Evolutionary conservation across 805 yeast species (phyloP).

Genomic region (Kregervanrija pseudodelftensis): DNA sequence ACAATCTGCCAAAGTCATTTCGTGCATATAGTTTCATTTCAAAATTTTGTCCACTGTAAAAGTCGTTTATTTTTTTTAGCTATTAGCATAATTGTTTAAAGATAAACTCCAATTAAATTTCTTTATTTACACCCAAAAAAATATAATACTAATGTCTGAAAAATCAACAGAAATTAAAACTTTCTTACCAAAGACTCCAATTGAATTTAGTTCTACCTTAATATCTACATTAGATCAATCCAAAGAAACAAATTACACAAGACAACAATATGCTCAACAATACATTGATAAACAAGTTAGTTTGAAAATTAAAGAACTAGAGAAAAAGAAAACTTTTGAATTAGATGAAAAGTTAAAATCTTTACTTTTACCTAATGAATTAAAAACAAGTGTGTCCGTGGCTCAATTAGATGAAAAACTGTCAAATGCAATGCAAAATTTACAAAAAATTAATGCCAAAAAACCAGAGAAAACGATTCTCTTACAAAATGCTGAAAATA

Average conservation of each 20-base stretch:
- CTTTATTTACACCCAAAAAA: too few relatives aligned
- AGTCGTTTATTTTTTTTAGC: too few relatives aligned
- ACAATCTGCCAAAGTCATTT: too few relatives aligned
- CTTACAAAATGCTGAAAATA: conserved; percentile 38
- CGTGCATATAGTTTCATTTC: too few relatives aligned
- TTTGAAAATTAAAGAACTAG: conserved; percentile 47
- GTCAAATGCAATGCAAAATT: conserved; percentile 28
- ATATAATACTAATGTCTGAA: conserved; percentile 27
- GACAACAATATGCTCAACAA: conserved; percentile 61
- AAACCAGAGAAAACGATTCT: conserved; percentile 31
- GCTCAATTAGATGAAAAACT: conserved; percentile 26
- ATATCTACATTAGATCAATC: conserved; percentile 51
- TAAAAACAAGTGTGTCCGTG: conserved; percentile 18
- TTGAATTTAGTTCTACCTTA: conserved; percentile 59
- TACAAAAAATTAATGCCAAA: conserved; percentile 24
- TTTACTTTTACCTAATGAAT: conserved; percentile 32
- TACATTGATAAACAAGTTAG: conserved; percentile 60
- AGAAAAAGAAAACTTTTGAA: conserved; percentile 41
- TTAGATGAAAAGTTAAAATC: conserved; percentile 44
- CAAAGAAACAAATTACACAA: conserved; percentile 61
- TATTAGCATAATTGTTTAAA: too few relatives aligned
- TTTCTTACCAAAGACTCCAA: conserved; percentile 59
- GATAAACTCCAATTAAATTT: too few relatives aligned
- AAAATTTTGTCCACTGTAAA: too few relatives aligned
- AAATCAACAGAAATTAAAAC: conserved; percentile 35